These are phyloP conservation scores for Alliaria petiolata DNA, from an alignment of 345 rosid genomes.

Conservation along the genomic window DNA sequence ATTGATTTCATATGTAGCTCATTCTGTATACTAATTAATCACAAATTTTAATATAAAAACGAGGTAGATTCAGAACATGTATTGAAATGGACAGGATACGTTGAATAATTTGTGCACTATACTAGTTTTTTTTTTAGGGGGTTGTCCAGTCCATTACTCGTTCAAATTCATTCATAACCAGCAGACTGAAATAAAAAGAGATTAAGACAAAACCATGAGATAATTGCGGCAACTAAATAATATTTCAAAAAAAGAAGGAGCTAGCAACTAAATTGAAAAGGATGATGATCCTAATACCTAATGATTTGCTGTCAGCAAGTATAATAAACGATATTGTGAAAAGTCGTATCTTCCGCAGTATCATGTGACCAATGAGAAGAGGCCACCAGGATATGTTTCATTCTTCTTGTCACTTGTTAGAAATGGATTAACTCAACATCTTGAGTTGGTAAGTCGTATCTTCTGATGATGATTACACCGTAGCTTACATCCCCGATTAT, in stretches of 20 bases:
- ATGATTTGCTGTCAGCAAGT: slow-evolving; percentile 20
- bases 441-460: slow-evolving; percentile 31
- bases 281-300: neutral
- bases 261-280: neutral
- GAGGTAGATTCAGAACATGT: no score
- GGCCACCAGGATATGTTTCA: slow-evolving; percentile 11
- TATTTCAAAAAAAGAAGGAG: no score
- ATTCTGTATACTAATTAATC: no score
- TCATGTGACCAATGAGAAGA: slow-evolving; percentile 9
- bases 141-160: no score
- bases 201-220: neutral
- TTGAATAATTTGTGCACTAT: no score
- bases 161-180: neutral
- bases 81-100: no score
- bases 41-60: no score
- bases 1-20: no score
- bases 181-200: neutral
- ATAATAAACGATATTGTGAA: neutral
- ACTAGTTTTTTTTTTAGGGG: neutral
- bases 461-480: neutral
- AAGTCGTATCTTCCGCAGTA: slow-evolving; percentile 15
- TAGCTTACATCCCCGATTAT: neutral
- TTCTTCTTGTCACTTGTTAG: slow-evolving; percentile 22
- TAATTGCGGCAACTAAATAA: neutral
- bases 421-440: slow-evolving; percentile 17